A percentile compares a stretch with the other conserved stretches of the same genome.
These are phyloP conservation scores for Blepharisma undulans DNA, from an alignment of 169 alveolate genomes.

Conservation along the genomic window DNA sequence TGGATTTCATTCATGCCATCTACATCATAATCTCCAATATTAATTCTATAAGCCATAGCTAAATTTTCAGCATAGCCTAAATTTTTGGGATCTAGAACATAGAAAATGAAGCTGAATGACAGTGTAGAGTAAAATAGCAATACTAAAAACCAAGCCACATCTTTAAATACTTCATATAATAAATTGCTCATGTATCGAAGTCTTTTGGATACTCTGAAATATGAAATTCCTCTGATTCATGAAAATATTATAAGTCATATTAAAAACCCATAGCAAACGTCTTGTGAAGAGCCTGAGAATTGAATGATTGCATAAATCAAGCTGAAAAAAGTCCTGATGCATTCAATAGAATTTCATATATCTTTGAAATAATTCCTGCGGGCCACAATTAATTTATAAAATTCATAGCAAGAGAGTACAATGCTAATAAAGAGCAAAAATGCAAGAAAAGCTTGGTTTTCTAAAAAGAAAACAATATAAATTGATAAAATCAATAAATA, in stretches of 20 bases:
- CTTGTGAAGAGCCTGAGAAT: neutral
- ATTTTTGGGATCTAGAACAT: neutral
- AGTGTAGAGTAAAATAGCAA: neutral
- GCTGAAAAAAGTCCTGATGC: neutral
- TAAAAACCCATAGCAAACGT: neutral
- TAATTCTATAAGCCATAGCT: neutral
- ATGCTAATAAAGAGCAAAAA: neutral
- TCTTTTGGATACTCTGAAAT: neutral
- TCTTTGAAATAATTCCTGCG: neutral
- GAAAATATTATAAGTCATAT: neutral
- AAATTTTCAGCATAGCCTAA: neutral
- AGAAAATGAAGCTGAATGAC: neutral
- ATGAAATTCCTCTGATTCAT: conserved; percentile 17
- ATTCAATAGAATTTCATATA: neutral
- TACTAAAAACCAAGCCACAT: neutral
- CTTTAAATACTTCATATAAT: neutral
- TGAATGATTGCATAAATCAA: neutral
- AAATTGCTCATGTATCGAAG: neutral
- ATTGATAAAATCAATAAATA: neutral
- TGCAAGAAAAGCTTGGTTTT: neutral
- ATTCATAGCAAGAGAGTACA: neutral
- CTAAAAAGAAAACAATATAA: neutral
- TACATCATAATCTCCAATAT: conserved; percentile 4
- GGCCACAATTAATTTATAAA: neutral
- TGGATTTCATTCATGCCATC: neutral